Base-by-base conservation (phyloP, 805 yeast genomes). In the Candida coleopterorum region DNA sequence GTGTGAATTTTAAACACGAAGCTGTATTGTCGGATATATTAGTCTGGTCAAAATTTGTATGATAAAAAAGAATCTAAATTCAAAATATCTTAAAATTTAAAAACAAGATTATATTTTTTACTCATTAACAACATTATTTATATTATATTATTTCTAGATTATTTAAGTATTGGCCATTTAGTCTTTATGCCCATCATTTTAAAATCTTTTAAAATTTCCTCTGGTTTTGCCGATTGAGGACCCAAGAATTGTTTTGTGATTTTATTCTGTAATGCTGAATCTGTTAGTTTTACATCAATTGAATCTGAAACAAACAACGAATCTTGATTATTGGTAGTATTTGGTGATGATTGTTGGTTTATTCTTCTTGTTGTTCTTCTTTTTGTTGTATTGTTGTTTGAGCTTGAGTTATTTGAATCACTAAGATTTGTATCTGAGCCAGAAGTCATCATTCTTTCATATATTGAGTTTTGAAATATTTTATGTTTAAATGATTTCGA, bases 191-290 rank as follows among this genome's bases (percentile, higher is more conserved):
- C 68, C 51, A 68, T 58, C 33, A 46, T 42, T 9, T 60, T 61
- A 27, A 66, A 55, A 44, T 68, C 73, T 30, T 51, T 44, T 7
- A 43, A 39, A 25, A 64, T 46, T 39, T 68, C 69, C 11, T 64
- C 65, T 3, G 45, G 43, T 22, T 41, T 56, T 4, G 58, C 64
- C 6, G 60, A 45, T 20, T 56, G 61, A 4, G 72, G 72, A 2
- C 71, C 71, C 11, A 43, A 47, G 36, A 63, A 68, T 35, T 64
- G 68, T 45, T 67, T 67, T 64, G 61, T 59, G 35, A 67, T 66
- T 45, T 61, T 63, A 6, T 71, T 69, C 34, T 66, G 51, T 21
- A 67, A 47, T 11, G 54, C 55, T 0, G 69, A 55, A 39, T 67
- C 73, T 3, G 64, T 52, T 42, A 50, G 50, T 40, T 53, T 41